phyloP scores from a whole-genome alignment of 805 yeast species.

The Pichia exigua region DNA sequence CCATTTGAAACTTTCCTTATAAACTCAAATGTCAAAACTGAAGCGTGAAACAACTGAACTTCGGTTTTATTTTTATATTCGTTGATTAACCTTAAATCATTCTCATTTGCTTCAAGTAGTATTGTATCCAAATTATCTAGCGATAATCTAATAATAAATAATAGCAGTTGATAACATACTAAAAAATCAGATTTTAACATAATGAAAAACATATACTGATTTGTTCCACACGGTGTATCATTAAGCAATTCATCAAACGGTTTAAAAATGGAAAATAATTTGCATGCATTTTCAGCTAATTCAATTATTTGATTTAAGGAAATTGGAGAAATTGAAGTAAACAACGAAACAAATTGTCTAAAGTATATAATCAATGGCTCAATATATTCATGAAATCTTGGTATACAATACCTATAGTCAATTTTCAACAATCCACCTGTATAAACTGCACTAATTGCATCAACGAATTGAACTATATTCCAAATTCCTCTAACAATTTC shows the following conservation, averaged over 20 bases:
- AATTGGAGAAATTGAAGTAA: slow-evolving; percentile 9
- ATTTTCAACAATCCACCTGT: slow-evolving; percentile 18
- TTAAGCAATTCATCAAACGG: slow-evolving; percentile 2
- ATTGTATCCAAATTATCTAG: slow-evolving; percentile 5
- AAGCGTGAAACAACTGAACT: neutral
- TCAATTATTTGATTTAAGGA: slow-evolving; percentile 7
- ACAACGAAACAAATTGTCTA: neutral
- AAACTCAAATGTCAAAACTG: neutral
- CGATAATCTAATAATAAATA: slow-evolving; percentile 2
- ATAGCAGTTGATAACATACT: neutral
- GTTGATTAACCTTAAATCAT: neutral
- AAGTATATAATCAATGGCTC: slow-evolving; percentile 3
- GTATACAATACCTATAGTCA: slow-evolving; percentile 14
- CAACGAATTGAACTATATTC: slow-evolving; percentile 14
- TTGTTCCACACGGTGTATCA: neutral
- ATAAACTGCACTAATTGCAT: slow-evolving; percentile 13
- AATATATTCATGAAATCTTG: slow-evolving; percentile 8
- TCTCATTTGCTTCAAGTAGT: neutral
- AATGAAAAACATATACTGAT: neutral
- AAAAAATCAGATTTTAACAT: slow-evolving; percentile 4
- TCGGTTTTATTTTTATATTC: slow-evolving; percentile 3
- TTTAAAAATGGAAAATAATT: neutral
- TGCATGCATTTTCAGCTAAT: neutral
- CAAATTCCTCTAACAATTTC: slow-evolving; percentile 9
- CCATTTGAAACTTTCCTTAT: slow-evolving; percentile 2